phyloP scores from a whole-genome alignment of 331 rosid species.

The Acacia concinna region DNA sequence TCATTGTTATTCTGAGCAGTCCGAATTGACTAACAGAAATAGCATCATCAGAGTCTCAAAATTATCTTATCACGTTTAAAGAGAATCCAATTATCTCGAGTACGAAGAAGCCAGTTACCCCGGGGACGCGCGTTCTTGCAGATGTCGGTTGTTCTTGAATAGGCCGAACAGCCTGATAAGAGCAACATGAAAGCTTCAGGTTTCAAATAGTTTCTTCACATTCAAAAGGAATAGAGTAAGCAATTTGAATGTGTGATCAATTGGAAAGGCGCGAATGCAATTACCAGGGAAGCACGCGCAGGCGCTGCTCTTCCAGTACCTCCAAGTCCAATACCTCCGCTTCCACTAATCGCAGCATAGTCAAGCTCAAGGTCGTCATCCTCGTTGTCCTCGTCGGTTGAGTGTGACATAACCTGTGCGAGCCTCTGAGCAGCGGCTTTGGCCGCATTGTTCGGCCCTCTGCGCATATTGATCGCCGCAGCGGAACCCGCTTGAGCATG shows the following conservation, averaged over 20 bases:
- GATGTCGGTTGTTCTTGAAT: slow-evolving; percentile 37
- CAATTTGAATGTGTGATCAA: background rate
- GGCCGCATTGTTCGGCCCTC: slow-evolving; percentile 64
- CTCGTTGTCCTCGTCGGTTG: slow-evolving; percentile 52
- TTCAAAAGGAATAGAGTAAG: background rate
- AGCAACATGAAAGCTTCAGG: slow-evolving; percentile 14
- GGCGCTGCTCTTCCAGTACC: slow-evolving; percentile 59
- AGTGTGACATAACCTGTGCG: slow-evolving; percentile 84
- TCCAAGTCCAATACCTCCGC: slow-evolving; percentile 73
- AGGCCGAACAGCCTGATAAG: slow-evolving; percentile 33
- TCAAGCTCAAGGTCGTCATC: slow-evolving; percentile 68
- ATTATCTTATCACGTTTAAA: background rate
- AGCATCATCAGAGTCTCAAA: slow-evolving; percentile 1
- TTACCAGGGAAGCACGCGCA: slow-evolving; percentile 75
- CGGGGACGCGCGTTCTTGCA: slow-evolving; percentile 38
- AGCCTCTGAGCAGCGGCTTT: slow-evolving; percentile 97
- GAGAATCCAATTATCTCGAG: slow-evolving; percentile 15
- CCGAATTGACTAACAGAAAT: slow-evolving; percentile 40
- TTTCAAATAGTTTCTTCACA: background rate
- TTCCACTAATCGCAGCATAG: slow-evolving; percentile 37
- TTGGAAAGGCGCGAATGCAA: background rate
- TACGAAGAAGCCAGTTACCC: slow-evolving; percentile 25
- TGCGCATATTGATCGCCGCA: slow-evolving; percentile 47
- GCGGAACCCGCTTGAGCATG: slow-evolving; percentile 44
- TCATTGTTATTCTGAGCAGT: slow-evolving; percentile 19